These are phyloP conservation scores for Pseudogymnoascus sp. DNA, from an alignment of 2,329 filamentous ascomycete species.

Conservation along the genomic window DNA sequence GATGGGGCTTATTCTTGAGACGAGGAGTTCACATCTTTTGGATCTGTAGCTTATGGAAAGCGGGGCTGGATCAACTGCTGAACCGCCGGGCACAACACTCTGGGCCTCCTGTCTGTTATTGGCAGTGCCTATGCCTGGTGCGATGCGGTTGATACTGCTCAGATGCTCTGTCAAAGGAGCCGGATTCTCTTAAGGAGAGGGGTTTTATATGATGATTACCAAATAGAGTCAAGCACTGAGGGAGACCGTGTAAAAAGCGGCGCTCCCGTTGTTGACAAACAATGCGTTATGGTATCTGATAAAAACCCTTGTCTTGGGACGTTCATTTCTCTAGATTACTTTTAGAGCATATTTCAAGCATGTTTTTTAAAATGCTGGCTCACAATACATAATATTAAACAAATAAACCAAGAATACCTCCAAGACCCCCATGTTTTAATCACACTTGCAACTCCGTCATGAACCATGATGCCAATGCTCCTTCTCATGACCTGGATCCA, in stretches of 20 bases:
- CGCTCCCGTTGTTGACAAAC: slow-evolving; percentile 3
- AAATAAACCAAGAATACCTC: not conserved
- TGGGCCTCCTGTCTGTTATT: slow-evolving; percentile 25
- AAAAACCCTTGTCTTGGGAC: slow-evolving; percentile 8
- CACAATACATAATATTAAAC: slow-evolving; percentile 1
- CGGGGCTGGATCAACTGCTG: slow-evolving; percentile 29
- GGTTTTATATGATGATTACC: slow-evolving; percentile 53
- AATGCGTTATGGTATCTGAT: slow-evolving; percentile 8
- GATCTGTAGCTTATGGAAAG: slow-evolving; percentile 49
- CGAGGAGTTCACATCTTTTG: slow-evolving; percentile 62
- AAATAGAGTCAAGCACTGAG: slow-evolving; percentile 69
- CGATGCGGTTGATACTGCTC: slow-evolving; percentile 21
- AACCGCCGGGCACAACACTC: slow-evolving; percentile 17
- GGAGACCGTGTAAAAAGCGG: slow-evolving; percentile 19
- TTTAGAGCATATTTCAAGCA: not conserved
- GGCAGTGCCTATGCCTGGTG: slow-evolving; percentile 20
- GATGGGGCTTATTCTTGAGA: slow-evolving; percentile 99
- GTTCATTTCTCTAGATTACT: slow-evolving; percentile 1
- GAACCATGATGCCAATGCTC: slow-evolving; percentile 6
- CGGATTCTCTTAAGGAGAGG: slow-evolving; percentile 38
- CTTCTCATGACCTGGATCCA: not conserved
- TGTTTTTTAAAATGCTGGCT: not conserved
- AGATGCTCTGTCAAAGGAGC: slow-evolving; percentile 63
- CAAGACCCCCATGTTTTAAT: slow-evolving; percentile 2
- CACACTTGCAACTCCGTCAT: slow-evolving; percentile 2